These are phyloP conservation scores for Didymosphaeria variabile DNA, from an alignment of 2,329 filamentous ascomycete species.

Conservation along the genomic window DNA sequence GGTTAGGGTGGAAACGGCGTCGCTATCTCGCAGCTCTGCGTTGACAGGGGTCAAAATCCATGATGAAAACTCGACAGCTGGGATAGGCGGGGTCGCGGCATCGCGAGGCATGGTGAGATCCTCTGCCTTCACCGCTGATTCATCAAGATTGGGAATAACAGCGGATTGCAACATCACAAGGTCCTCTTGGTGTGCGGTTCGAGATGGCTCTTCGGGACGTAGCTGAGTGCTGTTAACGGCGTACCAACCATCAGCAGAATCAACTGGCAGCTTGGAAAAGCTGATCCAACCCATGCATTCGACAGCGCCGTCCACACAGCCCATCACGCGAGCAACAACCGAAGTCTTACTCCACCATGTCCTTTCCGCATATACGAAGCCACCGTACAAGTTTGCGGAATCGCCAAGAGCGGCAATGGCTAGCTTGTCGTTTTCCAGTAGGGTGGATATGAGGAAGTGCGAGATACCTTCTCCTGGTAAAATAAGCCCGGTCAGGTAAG, in stretches of 20 bases:
- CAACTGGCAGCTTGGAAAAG: constrained; percentile 52
- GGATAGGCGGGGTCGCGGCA: constrained; percentile 22
- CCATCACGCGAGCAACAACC: constrained; percentile 63
- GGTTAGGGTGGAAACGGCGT: constrained; percentile 21
- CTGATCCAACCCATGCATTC: constrained; percentile 67
- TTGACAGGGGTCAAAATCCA: constrained; percentile 41
- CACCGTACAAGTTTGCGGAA: constrained; percentile 62
- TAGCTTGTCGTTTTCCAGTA: constrained; percentile 63
- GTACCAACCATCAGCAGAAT: constrained; percentile 59
- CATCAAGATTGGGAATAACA: constrained; percentile 38
- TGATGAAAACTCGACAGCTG: constrained; percentile 31
- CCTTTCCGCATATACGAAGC: constrained; percentile 60
- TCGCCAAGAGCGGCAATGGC: constrained; percentile 61
- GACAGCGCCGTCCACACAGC: constrained; percentile 53
- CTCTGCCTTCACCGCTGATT: constrained; percentile 33
- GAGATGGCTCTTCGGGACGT: constrained; percentile 42
- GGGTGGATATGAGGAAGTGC: constrained; percentile 64
- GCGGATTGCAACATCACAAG: constrained; percentile 46
- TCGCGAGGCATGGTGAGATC: constrained; percentile 53
- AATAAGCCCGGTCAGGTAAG: constrained; percentile 64
- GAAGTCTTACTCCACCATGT: constrained; percentile 68
- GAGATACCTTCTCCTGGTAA: constrained; percentile 63
- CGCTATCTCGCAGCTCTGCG: constrained; percentile 35
- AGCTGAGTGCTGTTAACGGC: constrained; percentile 53
- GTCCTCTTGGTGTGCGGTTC: constrained; percentile 49